Conservation (phyloP, 371 early-diverging fungal genomes). For the Mucor indicus region DNA sequence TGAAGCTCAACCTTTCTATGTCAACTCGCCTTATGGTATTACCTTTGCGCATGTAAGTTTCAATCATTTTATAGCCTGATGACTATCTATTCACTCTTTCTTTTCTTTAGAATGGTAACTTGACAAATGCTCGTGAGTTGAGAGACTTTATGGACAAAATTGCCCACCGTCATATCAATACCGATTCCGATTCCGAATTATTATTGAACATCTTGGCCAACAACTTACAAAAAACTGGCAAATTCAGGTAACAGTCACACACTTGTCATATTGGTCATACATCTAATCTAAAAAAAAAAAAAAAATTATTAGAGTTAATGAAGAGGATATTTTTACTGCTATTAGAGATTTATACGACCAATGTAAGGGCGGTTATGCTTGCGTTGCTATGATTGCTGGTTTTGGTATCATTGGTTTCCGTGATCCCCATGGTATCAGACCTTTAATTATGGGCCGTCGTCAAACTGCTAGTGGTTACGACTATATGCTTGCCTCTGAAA, state of each 20-base stretch:
- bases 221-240: slow-evolving; percentile 90
- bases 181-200: slow-evolving; percentile 96
- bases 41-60: slow-evolving; percentile 88
- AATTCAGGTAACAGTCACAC: slow-evolving; percentile 66
- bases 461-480: slow-evolving; percentile 59
- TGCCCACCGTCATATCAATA: slow-evolving; percentile 98
- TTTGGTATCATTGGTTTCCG: slow-evolving; percentile 89
- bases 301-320: slow-evolving; percentile 69
- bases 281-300: slow-evolving; percentile 8
- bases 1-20: slow-evolving; percentile 98
- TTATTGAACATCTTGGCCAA: slow-evolving; percentile 94
- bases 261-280: slow-evolving; percentile 5
- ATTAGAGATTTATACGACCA: slow-evolving; percentile 76
- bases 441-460: slow-evolving; percentile 88
- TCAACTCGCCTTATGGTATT: slow-evolving; percentile 97
- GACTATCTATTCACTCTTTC: background rate
- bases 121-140: slow-evolving; percentile 90
- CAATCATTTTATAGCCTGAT: background rate
- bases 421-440: slow-evolving; percentile 95
- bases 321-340: slow-evolving; percentile 96
- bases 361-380: slow-evolving; percentile 92
- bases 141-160: slow-evolving; percentile 82
- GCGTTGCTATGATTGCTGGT: slow-evolving; percentile 94
- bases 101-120: slow-evolving; percentile 84
- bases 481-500: slow-evolving; percentile 96